Evolutionary conservation across 306 rosid genomes (phyloP), one percentile per base, ranked within the genome.

Genomic region (Quercus alba): DNA sequence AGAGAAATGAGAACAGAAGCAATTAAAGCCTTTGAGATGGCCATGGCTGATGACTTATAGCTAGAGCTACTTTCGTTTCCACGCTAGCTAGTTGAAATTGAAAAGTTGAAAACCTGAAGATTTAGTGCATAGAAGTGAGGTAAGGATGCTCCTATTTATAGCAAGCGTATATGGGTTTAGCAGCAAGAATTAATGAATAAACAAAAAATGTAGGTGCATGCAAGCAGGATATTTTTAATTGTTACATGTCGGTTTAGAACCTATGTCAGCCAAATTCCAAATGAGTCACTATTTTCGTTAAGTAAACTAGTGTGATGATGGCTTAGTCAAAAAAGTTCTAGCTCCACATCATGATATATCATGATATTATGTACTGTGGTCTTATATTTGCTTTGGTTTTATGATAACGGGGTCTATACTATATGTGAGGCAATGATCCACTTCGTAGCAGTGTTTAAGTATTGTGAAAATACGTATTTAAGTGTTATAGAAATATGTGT

Each of bases 91-190:
- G 44, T 38, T 38, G 44, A 6, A 38, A 38, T 38, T 38, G 44
- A 6, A 38, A 38, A 38, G 46, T 79, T 51, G 77, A 76, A 46
- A 77, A 57, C 71, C 75, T 18, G 12, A 18, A 28, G 78, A 31
- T 20, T 5, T 35, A 33, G 77, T 75, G 76, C 35, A 78, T 2
- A 52, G 68, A 70, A 85, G 58, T 77, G 82, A 78, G 72, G 74
- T 28, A 58, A 33, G 52, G 80, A 70, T 58, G 35, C 56, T 26
- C 10, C 17, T 91, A 93, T 91, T 89, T 91, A 89, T 93, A 89
- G 86, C 46, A 26, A 33, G 10, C 46, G 46, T 38, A 9, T 77
- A 6, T 15, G 66, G 77, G 71, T 1, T n/a, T 0, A 38, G 46
- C 57, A 59, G 57, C 14, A 38, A 25, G 2, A 25, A 26, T 5